Percentiles rank a stretch among this genome's conserved stretches.
These are phyloP conservation scores for Tolypocladium sp. DNA, from an alignment of 2,329 filamentous ascomycete species.

Conservation along the genomic window DNA sequence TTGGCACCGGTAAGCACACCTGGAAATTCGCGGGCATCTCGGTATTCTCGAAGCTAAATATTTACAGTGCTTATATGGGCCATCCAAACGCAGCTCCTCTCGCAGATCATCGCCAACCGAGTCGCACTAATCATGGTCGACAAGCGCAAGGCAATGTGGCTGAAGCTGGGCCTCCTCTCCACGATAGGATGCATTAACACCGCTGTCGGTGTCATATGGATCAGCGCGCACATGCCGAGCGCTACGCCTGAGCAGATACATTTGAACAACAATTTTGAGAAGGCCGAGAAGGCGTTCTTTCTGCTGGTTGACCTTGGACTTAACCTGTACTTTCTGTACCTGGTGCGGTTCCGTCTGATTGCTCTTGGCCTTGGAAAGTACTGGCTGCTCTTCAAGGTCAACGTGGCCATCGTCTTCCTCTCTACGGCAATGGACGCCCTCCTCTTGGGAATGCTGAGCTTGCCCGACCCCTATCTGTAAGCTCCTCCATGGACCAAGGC, in stretches of 20 bases:
- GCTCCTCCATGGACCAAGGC: conserved; percentile 4
- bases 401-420: conserved; percentile 35
- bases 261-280: conserved; percentile 13
- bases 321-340: conserved; percentile 39
- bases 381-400: conserved; percentile 37
- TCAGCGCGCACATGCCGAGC: conserved; percentile 18
- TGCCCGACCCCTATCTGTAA: conserved; percentile 5
- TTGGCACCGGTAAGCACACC: conserved; percentile 3
- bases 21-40: not conserved
- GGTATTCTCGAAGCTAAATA: not conserved
- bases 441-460: conserved; percentile 12
- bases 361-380: conserved; percentile 41
- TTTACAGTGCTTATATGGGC: conserved; percentile 7
- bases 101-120: conserved; percentile 36
- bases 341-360: conserved; percentile 34
- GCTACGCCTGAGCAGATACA: conserved; percentile 3
- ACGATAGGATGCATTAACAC: conserved; percentile 27
- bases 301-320: conserved; percentile 36
- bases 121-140: conserved; percentile 30
- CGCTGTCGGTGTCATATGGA: conserved; percentile 30
- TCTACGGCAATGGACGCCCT: conserved; percentile 37
- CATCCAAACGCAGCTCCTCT: conserved; percentile 27
- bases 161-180: conserved; percentile 26
- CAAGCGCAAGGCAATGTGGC: conserved; percentile 17
- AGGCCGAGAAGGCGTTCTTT: conserved; percentile 34